These are phyloP conservation scores for Plasmodium inui DNA, from an alignment of 169 alveolate genomes.

Conservation along the genomic window DNA sequence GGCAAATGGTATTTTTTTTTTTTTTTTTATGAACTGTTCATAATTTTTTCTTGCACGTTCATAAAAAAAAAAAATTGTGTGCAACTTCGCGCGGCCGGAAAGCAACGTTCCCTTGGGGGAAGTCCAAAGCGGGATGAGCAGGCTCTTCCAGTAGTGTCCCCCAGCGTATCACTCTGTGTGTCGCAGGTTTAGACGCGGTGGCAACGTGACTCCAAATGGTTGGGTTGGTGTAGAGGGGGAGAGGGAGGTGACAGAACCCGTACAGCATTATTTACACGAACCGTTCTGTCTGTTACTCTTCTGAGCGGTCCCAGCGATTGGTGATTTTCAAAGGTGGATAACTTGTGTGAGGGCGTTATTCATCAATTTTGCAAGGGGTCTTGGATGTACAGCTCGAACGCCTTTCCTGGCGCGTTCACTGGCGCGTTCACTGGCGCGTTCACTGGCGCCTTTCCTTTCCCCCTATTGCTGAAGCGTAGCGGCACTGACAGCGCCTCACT, in stretches of 20 bases:
- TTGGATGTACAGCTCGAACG: too few relatives aligned
- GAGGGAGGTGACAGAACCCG: neutral
- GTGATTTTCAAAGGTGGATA: neutral
- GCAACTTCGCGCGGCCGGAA: neutral
- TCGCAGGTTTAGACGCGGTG: neutral
- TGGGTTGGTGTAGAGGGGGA: neutral
- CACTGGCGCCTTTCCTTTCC: neutral
- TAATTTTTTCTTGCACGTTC: neutral
- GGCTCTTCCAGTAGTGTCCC: neutral
- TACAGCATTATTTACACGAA: neutral
- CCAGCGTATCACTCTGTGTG: neutral
- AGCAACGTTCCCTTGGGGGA: neutral
- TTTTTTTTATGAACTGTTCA: slow-evolving; percentile 25
- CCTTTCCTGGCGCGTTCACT: too few relatives aligned
- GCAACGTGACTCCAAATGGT: neutral
- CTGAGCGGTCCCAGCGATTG: neutral
- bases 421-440: too few relatives aligned
- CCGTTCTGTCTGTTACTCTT: neutral
- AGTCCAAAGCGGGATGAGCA: neutral
- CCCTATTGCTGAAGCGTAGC: neutral
- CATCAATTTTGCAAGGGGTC: neutral
- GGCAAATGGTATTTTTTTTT: neutral
- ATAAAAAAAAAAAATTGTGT: slow-evolving; percentile 15
- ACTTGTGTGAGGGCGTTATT: neutral
- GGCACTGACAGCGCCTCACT: neutral